These are phyloP conservation scores for Chaetoceros tenuissimus DNA, from an alignment of 108 stramenopile genomes.

Conservation along the genomic window DNA sequence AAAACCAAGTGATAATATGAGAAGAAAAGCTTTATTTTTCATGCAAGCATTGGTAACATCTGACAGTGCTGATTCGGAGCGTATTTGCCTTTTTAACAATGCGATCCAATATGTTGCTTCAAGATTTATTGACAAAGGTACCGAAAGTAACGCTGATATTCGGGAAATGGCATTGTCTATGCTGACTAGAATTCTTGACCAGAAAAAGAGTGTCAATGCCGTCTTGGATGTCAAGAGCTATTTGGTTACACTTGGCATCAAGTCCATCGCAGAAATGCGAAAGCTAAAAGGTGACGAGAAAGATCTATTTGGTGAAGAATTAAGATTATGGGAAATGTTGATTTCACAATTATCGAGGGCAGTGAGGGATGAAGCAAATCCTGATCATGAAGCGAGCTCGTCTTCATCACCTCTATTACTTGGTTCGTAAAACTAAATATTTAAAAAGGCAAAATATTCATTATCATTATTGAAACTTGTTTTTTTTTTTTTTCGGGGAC, in stretches of 20 bases:
- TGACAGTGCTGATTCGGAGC: slow-evolving; percentile 27
- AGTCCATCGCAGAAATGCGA: slow-evolving; percentile 45
- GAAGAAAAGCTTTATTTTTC: slow-evolving; percentile 55
- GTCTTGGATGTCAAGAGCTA: slow-evolving; percentile 35
- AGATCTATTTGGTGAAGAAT: slow-evolving; percentile 40
- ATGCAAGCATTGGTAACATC: slow-evolving; percentile 63
- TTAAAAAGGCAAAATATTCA: no score
- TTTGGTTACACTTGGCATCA: slow-evolving; percentile 47
- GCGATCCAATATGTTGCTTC: slow-evolving; percentile 27
- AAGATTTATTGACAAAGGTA: slow-evolving; percentile 23
- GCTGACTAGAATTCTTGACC: slow-evolving; percentile 35
- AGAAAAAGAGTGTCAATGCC: slow-evolving; percentile 21
- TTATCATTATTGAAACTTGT: no score
- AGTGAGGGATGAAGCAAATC: slow-evolving; percentile 12
- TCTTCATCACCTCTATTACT: no score
- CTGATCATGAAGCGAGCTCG: background rate
- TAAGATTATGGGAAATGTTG: slow-evolving; percentile 66
- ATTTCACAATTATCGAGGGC: slow-evolving; percentile 42
- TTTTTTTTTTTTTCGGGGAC: no score
- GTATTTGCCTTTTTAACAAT: slow-evolving; percentile 25
- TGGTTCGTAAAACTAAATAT: no score
- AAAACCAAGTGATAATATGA: slow-evolving; percentile 18
- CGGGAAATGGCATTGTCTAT: slow-evolving; percentile 62
- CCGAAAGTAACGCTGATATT: slow-evolving; percentile 39
- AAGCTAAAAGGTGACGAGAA: slow-evolving; percentile 51